Evolutionary conservation across 73 alveolate species (phyloP).

Genomic region (Breviolum minutum): DNA sequence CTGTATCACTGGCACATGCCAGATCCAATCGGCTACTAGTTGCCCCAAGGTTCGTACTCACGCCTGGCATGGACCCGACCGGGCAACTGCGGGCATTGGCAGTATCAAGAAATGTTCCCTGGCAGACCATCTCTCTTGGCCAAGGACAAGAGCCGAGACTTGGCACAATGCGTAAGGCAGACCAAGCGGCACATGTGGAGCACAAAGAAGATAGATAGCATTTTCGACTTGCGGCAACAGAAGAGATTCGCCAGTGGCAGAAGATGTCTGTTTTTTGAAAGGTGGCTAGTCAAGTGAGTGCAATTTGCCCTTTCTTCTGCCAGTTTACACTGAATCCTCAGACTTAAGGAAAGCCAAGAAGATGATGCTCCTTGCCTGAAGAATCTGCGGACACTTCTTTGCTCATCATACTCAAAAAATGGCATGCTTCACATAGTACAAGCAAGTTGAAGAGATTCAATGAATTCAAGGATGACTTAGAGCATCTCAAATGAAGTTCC

Average conservation of each 20-base stretch:
- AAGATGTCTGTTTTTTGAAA: not conserved
- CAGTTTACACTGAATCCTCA: not conserved
- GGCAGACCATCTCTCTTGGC: conserved; percentile 98
- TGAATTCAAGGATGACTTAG: not conserved
- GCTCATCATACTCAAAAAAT: too few relatives aligned
- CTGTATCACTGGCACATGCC: conserved; percentile 96
- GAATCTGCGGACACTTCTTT: too few relatives aligned
- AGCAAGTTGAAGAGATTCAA: not conserved
- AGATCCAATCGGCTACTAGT: conserved; percentile 20
- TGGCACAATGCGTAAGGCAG: not conserved
- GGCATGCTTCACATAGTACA: not conserved
- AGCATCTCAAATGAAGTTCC: conserved; percentile 18
- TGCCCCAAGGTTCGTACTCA: conserved; percentile 97
- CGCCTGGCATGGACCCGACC: conserved; percentile 99
- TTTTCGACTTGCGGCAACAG: too few relatives aligned
- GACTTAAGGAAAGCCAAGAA: conserved; percentile 51
- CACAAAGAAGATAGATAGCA: not conserved
- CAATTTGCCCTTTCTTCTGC: not conserved
- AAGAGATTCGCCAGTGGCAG: not conserved
- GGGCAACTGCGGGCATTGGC: conserved; percentile 97
- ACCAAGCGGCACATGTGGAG: not conserved
- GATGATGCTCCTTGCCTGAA: conserved; percentile 54
- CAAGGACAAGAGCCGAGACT: conserved; percentile 98
- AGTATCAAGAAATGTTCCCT: conserved; percentile 72
- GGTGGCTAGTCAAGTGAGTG: not conserved